phyloP scores from a whole-genome alignment of 225 moss, liverwort and hornwort species.

The Marchantia polymorpha region DNA sequence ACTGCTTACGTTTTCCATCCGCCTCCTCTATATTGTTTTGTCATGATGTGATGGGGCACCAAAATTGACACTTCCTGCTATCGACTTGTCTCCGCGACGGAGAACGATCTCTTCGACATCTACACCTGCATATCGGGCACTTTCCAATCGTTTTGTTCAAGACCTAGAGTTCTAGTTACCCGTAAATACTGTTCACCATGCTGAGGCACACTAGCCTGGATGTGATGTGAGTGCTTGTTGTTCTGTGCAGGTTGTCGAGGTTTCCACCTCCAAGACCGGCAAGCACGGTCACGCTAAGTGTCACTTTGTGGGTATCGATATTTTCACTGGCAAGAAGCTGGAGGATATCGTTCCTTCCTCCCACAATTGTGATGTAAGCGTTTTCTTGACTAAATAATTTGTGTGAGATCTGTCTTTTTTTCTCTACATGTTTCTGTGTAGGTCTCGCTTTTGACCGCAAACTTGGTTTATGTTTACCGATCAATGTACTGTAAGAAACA shows the following conservation, averaged over 20 bases:
- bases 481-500: neutral
- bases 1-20: too few relatives aligned
- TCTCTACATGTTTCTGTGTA: too few relatives aligned
- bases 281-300: slow-evolving; percentile 99
- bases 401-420: too few relatives aligned
- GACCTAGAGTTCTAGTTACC: neutral
- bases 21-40: neutral
- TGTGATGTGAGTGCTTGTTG: neutral
- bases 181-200: neutral
- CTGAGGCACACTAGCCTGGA: neutral
- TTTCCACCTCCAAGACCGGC: slow-evolving; percentile 96
- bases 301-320: slow-evolving; percentile 96
- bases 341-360: slow-evolving; percentile 99
- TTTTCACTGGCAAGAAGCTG: slow-evolving; percentile 95
- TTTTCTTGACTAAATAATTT: neutral
- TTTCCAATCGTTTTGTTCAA: neutral
- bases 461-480: too few relatives aligned
- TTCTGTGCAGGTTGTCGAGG: slow-evolving; percentile 76
- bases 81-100: neutral
- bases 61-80: neutral
- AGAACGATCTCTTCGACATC: neutral
- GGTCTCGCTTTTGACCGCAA: too few relatives aligned
- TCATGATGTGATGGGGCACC: neutral
- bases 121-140: too few relatives aligned
- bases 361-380: slow-evolving; percentile 97